Percentiles rank a stretch among this genome's conserved stretches.
Conservation (phyloP, 352 stramenopile genomes). For the Blastocystis sp. region DNA sequence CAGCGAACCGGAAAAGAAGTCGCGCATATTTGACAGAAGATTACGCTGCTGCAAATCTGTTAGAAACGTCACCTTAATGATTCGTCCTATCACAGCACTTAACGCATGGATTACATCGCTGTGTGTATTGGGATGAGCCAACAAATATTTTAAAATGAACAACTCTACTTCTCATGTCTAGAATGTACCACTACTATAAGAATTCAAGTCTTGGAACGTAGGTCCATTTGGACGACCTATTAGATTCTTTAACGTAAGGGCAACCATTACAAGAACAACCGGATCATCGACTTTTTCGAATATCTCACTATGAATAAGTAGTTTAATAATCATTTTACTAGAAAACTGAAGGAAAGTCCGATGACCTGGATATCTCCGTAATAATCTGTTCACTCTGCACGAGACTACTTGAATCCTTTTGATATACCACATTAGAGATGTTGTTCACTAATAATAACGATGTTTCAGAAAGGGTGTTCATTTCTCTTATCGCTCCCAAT, state of each 20-base stretch:
- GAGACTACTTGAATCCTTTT: too few relatives aligned
- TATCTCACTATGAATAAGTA: neutral
- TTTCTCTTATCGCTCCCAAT: neutral
- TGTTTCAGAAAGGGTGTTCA: neutral
- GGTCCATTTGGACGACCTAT: neutral
- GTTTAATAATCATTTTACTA: neutral
- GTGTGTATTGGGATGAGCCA: neutral
- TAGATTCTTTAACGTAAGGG: neutral
- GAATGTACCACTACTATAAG: neutral
- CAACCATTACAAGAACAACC: neutral
- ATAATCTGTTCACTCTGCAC: neutral
- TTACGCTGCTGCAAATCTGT: constrained; percentile 26
- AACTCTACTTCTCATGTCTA: neutral
- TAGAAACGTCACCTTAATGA: constrained; percentile 17
- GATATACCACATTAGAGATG: too few relatives aligned
- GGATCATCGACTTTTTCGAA: neutral
- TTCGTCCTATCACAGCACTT: neutral
- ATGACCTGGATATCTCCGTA: neutral
- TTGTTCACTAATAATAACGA: too few relatives aligned
- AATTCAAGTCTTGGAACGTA: neutral
- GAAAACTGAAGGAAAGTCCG: neutral
- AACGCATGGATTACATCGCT: neutral
- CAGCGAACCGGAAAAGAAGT: neutral
- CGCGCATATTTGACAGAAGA: neutral
- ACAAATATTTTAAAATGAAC: neutral